Percentiles rank a stretch among this genome's conserved stretches.
phyloP scores from a whole-genome alignment of 805 yeast species.

The Ogataea degrootiae region DNA sequence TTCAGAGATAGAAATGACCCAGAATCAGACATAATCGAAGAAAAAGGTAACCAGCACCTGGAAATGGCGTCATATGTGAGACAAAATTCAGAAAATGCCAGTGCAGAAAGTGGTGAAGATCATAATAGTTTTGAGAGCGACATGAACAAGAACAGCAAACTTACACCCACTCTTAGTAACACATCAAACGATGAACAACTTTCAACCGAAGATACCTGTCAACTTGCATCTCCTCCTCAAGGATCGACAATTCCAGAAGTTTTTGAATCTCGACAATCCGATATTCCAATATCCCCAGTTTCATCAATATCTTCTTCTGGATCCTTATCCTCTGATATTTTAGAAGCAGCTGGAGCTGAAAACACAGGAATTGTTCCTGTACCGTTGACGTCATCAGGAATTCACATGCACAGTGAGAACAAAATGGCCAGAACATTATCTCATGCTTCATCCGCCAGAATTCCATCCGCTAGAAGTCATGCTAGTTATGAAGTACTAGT shows the following conservation, averaged over 20 bases:
- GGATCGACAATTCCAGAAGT: neutral
- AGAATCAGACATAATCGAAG: neutral
- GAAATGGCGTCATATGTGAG: slow-evolving; percentile 1
- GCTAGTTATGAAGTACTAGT: neutral
- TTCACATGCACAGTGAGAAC: neutral
- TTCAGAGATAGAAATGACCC: slow-evolving; percentile 27
- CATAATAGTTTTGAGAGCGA: no score
- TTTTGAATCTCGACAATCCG: neutral
- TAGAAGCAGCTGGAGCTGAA: neutral
- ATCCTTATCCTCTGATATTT: slow-evolving; percentile 7
- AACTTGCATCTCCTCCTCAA: neutral
- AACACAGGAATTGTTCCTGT: slow-evolving; percentile 9
- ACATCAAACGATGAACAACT: neutral
- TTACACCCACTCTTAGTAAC: no score
- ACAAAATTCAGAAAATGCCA: neutral
- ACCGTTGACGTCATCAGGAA: slow-evolving; percentile 6
- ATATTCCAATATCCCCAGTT: slow-evolving; percentile 6
- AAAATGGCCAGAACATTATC: slow-evolving; percentile 1
- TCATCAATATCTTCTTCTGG: slow-evolving; percentile 14
- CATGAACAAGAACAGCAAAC: no score
- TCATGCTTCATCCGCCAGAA: slow-evolving; percentile 17
- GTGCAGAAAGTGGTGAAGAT: neutral
- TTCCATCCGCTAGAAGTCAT: slow-evolving; percentile 29
- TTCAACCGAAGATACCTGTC: neutral
- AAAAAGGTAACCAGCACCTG: neutral